phyloP scores from a whole-genome alignment of 2,329 filamentous ascomycete species.

The Pyrenophora graminea region DNA sequence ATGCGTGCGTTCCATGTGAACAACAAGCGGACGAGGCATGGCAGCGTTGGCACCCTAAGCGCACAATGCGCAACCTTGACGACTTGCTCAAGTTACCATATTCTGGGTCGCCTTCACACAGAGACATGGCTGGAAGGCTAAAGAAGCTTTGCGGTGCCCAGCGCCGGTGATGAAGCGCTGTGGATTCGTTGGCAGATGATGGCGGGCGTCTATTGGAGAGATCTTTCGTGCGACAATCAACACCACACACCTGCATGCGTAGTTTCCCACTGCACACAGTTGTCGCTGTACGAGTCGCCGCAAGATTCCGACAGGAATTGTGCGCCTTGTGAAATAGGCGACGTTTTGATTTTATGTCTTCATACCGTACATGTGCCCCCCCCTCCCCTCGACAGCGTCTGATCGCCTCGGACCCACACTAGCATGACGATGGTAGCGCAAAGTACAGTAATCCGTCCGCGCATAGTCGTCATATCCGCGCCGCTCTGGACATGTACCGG shows the following conservation, averaged over 20 bases:
- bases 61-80: slow-evolving; percentile 27
- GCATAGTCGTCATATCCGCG: slow-evolving; percentile 7
- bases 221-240: slow-evolving; percentile 38
- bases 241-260: slow-evolving; percentile 30
- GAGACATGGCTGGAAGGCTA: slow-evolving; percentile 25
- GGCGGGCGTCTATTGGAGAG: slow-evolving; percentile 42
- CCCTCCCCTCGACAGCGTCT: slow-evolving; percentile 9
- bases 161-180: slow-evolving; percentile 35
- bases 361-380: neutral
- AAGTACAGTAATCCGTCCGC: slow-evolving; percentile 13
- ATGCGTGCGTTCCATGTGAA: slow-evolving; percentile 28
- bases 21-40: slow-evolving; percentile 18
- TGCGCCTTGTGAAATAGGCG: slow-evolving; percentile 14
- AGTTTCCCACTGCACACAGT: slow-evolving; percentile 12
- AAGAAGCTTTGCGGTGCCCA: slow-evolving; percentile 13
- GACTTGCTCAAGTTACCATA: slow-evolving; percentile 10
- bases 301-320: slow-evolving; percentile 5
- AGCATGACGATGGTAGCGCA: slow-evolving; percentile 18
- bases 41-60: slow-evolving; percentile 33
- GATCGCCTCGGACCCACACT: slow-evolving; percentile 17
- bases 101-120: slow-evolving; percentile 19
- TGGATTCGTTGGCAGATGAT: slow-evolving; percentile 36
- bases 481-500: neutral
- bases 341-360: slow-evolving; percentile 9
- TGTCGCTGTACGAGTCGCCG: slow-evolving; percentile 12